Conservation (phyloP, 2,329 filamentous ascomycete species). For the Trichoderma semiorbis region DNA sequence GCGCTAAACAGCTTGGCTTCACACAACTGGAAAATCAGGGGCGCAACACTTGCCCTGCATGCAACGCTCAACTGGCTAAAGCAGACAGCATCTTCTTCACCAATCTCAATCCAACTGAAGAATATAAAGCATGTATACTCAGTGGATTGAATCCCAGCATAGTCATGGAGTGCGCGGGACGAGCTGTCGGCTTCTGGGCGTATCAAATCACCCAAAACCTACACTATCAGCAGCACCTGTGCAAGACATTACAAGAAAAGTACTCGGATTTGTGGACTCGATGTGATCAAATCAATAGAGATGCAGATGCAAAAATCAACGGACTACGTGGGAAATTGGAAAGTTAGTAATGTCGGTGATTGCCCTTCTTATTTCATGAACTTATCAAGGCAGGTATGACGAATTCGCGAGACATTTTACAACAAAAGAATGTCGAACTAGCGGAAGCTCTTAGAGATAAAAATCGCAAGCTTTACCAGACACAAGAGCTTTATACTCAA, state of each 20-base stretch:
- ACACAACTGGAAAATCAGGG: conserved; percentile 35
- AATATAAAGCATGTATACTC: conserved; percentile 84
- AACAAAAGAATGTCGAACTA: conserved; percentile 70
- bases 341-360: conserved; percentile 41
- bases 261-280: conserved; percentile 61
- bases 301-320: conserved; percentile 71
- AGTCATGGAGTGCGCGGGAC: conserved; percentile 82
- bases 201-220: conserved; percentile 85
- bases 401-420: conserved; percentile 58
- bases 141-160: conserved; percentile 76
- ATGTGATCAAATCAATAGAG: conserved; percentile 69
- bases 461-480: conserved; percentile 62
- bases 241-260: conserved; percentile 69
- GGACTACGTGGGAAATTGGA: conserved; percentile 62
- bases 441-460: conserved; percentile 66
- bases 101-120: conserved; percentile 74
- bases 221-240: conserved; percentile 71
- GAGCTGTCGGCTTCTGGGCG: conserved; percentile 78
- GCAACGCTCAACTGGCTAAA: conserved; percentile 62
- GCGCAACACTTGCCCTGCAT: conserved; percentile 68
- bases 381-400: conserved; percentile 46
- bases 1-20: conserved; percentile 64
- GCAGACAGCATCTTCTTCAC: conserved; percentile 72
- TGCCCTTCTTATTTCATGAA: not conserved
- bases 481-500: conserved; percentile 63